A percentile compares a stretch with the other conserved stretches of the same genome.
These are phyloP conservation scores for Alternaria alternata DNA, from an alignment of 2,329 filamentous ascomycete species.

Conservation along the genomic window DNA sequence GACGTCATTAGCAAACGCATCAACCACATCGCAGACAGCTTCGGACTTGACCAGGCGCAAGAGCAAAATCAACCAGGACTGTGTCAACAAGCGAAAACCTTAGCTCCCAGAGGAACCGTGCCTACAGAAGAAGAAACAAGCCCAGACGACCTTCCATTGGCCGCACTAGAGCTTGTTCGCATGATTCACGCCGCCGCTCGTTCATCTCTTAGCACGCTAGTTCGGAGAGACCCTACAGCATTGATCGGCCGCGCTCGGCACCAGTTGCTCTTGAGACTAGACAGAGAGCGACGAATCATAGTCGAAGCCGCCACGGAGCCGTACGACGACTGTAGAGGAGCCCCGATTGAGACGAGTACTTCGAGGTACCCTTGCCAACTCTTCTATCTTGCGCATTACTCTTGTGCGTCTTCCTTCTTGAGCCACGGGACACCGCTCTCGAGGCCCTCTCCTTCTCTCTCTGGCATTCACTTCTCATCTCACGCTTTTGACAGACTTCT, in stretches of 20 bases:
- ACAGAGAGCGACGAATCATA: conserved; percentile 30
- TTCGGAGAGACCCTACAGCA: conserved; percentile 37
- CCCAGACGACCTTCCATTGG: conserved; percentile 26
- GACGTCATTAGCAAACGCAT: conserved; percentile 21
- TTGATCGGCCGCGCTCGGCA: conserved; percentile 38
- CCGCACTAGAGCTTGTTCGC: conserved; percentile 26
- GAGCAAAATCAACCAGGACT: conserved; percentile 6
- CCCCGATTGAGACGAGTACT: conserved; percentile 23
- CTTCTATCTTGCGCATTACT: conserved; percentile 24
- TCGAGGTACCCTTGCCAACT: conserved; percentile 27
- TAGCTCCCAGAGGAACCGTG: conserved; percentile 7
- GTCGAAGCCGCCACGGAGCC: conserved; percentile 27
- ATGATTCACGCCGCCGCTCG: conserved; percentile 36
- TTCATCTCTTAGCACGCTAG: conserved; percentile 34
- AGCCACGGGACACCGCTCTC: conserved; percentile 19
- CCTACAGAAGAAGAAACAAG: conserved; percentile 17
- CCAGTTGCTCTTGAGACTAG: conserved; percentile 41
- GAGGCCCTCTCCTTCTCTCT: conserved; percentile 12
- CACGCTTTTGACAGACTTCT: conserved; percentile 12
- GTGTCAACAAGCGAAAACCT: conserved; percentile 11
- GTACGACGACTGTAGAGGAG: conserved; percentile 42
- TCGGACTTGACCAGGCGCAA: conserved; percentile 7
- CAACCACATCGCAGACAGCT: conserved; percentile 6
- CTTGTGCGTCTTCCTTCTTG: conserved; percentile 18
- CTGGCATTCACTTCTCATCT: conserved; percentile 19